phyloP scores from a whole-genome alignment of 495 filamentous ascomycete species.

The Cercophora samala region DNA sequence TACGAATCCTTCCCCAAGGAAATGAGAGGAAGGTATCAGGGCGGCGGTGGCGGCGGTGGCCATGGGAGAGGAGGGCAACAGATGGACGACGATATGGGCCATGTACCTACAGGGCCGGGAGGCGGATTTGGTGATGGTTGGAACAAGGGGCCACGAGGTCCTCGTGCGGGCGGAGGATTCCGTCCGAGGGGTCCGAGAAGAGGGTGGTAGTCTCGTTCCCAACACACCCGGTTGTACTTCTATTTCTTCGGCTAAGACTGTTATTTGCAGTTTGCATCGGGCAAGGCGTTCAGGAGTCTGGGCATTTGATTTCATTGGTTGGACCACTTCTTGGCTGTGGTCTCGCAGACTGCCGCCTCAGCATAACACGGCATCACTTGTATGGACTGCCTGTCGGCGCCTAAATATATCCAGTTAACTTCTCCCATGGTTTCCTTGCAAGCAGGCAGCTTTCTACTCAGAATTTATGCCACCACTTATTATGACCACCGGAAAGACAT shows the following conservation, averaged over 20 bases:
- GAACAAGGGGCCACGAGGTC: conserved; percentile 44
- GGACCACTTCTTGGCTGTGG: background rate
- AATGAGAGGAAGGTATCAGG: conserved; percentile 48
- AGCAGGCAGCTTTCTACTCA: no score
- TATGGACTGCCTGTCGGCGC: background rate
- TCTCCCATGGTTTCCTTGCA: background rate
- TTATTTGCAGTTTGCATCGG: conserved; percentile 12
- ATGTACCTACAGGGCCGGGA: conserved; percentile 46
- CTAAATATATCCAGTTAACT: background rate
- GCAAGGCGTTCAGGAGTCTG: conserved; percentile 12
- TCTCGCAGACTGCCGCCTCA: background rate
- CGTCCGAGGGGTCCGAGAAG: conserved; percentile 37
- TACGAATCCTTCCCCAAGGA: conserved; percentile 84
- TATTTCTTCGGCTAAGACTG: background rate
- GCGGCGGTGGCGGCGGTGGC: conserved; percentile 52
- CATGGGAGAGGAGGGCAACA: conserved; percentile 38
- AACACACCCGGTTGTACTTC: background rate
- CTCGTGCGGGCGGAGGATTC: conserved; percentile 43
- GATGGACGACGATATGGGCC: conserved; percentile 42
- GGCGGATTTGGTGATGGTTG: conserved; percentile 54
- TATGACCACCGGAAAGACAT: no score
- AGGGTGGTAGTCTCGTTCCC: conserved; percentile 35
- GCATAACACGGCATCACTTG: background rate
- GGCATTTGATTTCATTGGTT: background rate
- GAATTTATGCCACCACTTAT: no score